Evolutionary conservation across 371 early-diverging fungal species (phyloP), one percentile per base, ranked within the genome.

Genomic region (Apophysomyces elegans): DNA sequence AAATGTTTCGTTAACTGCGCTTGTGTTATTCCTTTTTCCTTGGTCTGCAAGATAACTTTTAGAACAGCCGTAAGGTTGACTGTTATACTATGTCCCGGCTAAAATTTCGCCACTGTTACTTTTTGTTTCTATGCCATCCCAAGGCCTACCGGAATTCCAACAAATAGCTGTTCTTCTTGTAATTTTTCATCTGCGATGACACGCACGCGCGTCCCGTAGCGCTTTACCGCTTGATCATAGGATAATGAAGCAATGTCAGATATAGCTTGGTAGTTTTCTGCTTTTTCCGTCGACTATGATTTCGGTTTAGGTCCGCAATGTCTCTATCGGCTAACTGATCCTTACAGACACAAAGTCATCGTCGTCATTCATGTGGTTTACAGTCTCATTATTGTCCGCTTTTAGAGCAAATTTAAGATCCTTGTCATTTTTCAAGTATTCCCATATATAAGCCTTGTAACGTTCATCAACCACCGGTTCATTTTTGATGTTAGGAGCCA

Each of bases 391-490:
- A 36, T 50, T 63, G 2, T 41, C 67, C 7, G 59, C 64, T 11
- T 66, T 58, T 47, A 69, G 68, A 64, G 58, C 65, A 41, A 75
- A 72, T 16, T 50, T 38, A 0, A 75, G 50, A 6, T 68, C 72
- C 3, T 26, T 4, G n/a, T 64, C 65, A 1, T 37, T 18, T 36
- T 43, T 61, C 7, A 75, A 13, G 38, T 65, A 64, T 5, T 70
- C 63, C 80, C 80, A 79, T 21, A 79, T 14, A 38, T 69, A 74
- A 0, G 58, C 8, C 43, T 76, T 79, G 58, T 76, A 79, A 1
- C 44, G 61, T 2, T 64, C 68, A 45, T 79, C 77, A 4, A 79
- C 43, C 4, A 43, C 44, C 6, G 76, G 76, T 32, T 61, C 6
- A 37, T 36, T 14, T 67, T 43, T 1, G 5, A 6, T 21, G 32